A percentile compares a stretch with the other conserved stretches of the same genome.
phyloP scores from a whole-genome alignment of 1,284 basidiomycete species.

The Dichomitus squalens region DNA sequence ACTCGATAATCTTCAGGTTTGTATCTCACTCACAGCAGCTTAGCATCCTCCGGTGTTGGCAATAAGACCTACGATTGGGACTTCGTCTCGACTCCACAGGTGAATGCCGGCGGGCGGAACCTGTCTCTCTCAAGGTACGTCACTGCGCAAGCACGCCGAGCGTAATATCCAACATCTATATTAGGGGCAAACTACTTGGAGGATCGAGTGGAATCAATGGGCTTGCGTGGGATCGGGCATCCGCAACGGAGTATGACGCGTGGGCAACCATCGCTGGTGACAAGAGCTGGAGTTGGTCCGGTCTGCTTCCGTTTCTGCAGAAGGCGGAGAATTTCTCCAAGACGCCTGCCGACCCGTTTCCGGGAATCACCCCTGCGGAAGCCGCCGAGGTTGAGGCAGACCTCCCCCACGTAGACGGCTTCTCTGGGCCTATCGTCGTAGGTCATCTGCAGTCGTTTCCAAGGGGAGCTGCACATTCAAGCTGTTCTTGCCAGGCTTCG shows the following conservation, averaged over 20 bases:
- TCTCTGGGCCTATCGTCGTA: neutral
- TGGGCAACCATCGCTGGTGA: neutral
- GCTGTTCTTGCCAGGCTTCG: neutral
- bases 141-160: too few species aligned
- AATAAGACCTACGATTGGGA: slow-evolving; percentile 4
- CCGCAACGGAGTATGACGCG: slow-evolving; percentile 4
- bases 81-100: slow-evolving; percentile 1
- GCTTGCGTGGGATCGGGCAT: slow-evolving; percentile 2
- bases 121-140: neutral
- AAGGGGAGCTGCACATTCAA: neutral
- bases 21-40: neutral
- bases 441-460: neutral
- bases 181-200: slow-evolving; percentile 2
- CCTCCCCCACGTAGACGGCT: neutral
- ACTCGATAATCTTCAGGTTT: neutral
- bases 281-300: slow-evolving; percentile 1
- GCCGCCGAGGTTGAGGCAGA: neutral
- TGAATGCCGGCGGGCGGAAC: neutral
- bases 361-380: neutral
- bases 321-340: neutral
- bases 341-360: neutral
- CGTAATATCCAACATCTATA: too few species aligned
- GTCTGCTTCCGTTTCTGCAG: slow-evolving; percentile 5
- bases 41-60: neutral
- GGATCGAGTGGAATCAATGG: slow-evolving; percentile 7